These are phyloP conservation scores for Eremothecium gossypii DNA, from an alignment of 1,139 yeast species.

Conservation along the genomic window DNA sequence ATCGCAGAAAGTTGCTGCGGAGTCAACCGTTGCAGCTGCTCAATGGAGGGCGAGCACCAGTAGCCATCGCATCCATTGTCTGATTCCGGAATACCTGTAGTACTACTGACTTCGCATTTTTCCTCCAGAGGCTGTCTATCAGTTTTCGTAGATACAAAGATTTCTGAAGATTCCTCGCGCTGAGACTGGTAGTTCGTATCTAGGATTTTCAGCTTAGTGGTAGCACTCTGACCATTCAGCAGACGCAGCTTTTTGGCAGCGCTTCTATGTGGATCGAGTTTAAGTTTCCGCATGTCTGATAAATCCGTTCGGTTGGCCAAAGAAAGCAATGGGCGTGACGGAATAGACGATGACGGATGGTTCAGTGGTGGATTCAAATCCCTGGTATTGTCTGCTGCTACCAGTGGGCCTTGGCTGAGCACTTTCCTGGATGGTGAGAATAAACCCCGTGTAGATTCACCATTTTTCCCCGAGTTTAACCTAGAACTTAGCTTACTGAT, in stretches of 20 bases:
- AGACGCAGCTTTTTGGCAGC: slow-evolving; percentile 33
- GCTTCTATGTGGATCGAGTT: slow-evolving; percentile 33
- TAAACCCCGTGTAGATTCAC: slow-evolving; percentile 30
- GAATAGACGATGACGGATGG: background rate
- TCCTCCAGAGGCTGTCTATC: slow-evolving; percentile 10
- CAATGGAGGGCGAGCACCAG: slow-evolving; percentile 72
- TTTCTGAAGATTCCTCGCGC: background rate
- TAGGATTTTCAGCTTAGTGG: slow-evolving; percentile 23
- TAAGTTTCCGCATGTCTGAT: slow-evolving; percentile 27
- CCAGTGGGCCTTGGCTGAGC: slow-evolving; percentile 9
- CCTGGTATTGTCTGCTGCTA: background rate
- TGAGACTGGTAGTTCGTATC: slow-evolving; percentile 13
- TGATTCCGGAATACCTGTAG: background rate
- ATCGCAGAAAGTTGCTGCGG: slow-evolving; percentile 47
- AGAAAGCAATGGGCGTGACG: background rate
- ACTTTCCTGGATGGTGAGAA: slow-evolving; percentile 30
- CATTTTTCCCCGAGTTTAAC: slow-evolving; percentile 20
- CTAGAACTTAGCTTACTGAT: slow-evolving; percentile 31
- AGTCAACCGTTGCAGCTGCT: slow-evolving; percentile 41
- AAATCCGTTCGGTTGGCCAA: slow-evolving; percentile 10
- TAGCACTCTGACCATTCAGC: slow-evolving; percentile 28
- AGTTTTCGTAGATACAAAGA: slow-evolving; percentile 7
- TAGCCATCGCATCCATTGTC: slow-evolving; percentile 37
- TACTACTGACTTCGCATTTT: background rate
- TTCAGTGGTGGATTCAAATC: background rate